Evolutionary conservation across 495 filamentous ascomycete genomes (phyloP).

Genomic region (Clavariopsis aquatica): DNA sequence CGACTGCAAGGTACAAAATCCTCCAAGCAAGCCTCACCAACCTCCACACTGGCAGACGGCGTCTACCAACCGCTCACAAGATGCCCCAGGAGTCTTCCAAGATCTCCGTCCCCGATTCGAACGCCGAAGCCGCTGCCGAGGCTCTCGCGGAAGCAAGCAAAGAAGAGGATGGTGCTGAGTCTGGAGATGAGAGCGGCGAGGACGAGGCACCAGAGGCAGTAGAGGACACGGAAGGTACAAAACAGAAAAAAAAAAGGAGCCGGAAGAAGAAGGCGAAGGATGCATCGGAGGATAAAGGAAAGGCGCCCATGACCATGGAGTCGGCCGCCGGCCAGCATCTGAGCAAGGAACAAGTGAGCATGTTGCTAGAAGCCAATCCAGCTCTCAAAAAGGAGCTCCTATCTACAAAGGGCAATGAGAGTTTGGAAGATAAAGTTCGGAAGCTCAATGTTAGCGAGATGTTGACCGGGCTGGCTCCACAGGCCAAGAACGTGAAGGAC

Average conservation of each 20-base stretch:
- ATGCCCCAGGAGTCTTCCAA: constrained; percentile 38
- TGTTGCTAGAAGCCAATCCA: constrained; percentile 62
- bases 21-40: no score
- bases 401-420: constrained; percentile 41
- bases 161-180: constrained; percentile 15
- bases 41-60: not conserved
- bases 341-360: constrained; percentile 41
- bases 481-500: constrained; percentile 87
- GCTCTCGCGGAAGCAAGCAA: constrained; percentile 32
- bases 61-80: no score
- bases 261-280: constrained; percentile 51
- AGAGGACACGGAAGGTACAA: constrained; percentile 28
- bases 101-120: constrained; percentile 25
- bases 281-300: constrained; percentile 30
- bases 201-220: constrained; percentile 14
- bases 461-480: constrained; percentile 72
- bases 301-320: constrained; percentile 7
- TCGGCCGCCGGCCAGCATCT: constrained; percentile 30
- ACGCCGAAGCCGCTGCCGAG: constrained; percentile 30
- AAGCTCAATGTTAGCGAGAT: constrained; percentile 75
- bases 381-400: constrained; percentile 59
- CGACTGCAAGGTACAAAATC: no score
- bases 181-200: constrained; percentile 30
- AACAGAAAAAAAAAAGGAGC: constrained; percentile 47
- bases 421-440: constrained; percentile 63